phyloP scores from a whole-genome alignment of 306 rosid species.

The Dicorynia guianensis region DNA sequence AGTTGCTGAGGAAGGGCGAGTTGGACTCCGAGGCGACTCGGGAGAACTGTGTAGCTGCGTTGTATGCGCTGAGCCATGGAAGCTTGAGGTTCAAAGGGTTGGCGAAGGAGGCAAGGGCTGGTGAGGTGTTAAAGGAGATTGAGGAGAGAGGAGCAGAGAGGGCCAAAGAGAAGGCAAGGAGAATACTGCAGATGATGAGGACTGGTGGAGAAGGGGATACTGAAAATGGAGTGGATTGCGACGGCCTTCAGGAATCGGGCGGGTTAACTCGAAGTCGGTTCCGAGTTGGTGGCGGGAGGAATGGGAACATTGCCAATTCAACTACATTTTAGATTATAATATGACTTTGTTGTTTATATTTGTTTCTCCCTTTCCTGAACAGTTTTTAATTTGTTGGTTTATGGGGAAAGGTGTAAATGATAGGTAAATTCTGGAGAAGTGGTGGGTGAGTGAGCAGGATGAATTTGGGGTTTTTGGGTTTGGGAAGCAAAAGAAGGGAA shows the following conservation, averaged over 20 bases:
- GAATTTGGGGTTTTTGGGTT: not conserved
- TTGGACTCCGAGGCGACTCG: slow-evolving; percentile 74
- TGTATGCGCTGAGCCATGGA: slow-evolving; percentile 79
- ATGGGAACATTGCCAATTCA: slow-evolving; percentile 40
- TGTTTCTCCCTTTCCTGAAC: too few relatives aligned
- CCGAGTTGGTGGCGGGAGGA: slow-evolving; percentile 42
- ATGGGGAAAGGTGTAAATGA: too few relatives aligned
- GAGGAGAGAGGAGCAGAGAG: slow-evolving; percentile 84
- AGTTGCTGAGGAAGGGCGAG: slow-evolving; percentile 58
- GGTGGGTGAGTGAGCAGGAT: too few relatives aligned
- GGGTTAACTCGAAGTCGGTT: slow-evolving; percentile 39
- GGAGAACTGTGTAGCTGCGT: slow-evolving; percentile 86
- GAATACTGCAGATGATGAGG: slow-evolving; percentile 60
- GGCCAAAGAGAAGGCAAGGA: slow-evolving; percentile 69
- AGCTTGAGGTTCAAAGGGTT: slow-evolving; percentile 83
- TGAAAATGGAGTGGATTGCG: slow-evolving; percentile 20
- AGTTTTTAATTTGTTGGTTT: too few relatives aligned
- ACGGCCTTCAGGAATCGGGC: slow-evolving; percentile 32
- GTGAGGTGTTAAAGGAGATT: slow-evolving; percentile 71
- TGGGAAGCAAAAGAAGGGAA: too few relatives aligned
- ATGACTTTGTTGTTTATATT: too few relatives aligned
- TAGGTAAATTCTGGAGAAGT: too few relatives aligned
- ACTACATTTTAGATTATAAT: slow-evolving; percentile 46
- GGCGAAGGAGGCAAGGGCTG: slow-evolving; percentile 84
- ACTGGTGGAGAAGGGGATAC: slow-evolving; percentile 42